Conservation (phyloP, 148 eudicot genomes). For the Amaranthus palmeri region DNA sequence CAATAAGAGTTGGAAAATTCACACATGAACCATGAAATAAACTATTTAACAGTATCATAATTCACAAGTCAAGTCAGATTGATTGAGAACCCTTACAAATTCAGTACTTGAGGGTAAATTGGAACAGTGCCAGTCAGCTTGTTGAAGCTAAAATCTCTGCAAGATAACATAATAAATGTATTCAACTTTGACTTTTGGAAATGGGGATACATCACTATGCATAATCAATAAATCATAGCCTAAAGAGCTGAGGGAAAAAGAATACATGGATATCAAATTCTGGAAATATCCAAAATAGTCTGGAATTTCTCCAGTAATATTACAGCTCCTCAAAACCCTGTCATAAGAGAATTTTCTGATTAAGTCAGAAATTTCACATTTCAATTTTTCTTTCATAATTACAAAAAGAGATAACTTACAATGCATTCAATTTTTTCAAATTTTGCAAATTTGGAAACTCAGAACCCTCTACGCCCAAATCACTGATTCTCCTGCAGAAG, state of each 20-base stretch:
- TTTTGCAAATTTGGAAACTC: not conserved
- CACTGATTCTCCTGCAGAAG: slow-evolving; percentile 4
- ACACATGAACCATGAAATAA: too few relatives aligned
- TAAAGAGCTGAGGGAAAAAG: not conserved
- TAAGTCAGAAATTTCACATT: too few relatives aligned
- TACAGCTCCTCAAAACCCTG: too few relatives aligned
- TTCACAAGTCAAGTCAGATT: not conserved
- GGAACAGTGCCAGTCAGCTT: not conserved
- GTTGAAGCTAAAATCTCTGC: not conserved
- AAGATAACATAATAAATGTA: too few relatives aligned
- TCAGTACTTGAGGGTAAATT: not conserved
- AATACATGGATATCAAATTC: not conserved
- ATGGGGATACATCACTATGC: not conserved
- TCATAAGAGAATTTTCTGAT: not conserved
- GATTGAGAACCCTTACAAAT: not conserved
- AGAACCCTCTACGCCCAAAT: not conserved
- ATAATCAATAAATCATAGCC: not conserved
- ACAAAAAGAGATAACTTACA: not conserved
- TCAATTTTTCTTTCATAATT: too few relatives aligned
- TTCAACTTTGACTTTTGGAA: not conserved
- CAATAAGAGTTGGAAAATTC: too few relatives aligned
- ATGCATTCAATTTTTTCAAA: not conserved
- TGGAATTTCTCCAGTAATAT: too few relatives aligned
- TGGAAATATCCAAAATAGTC: too few relatives aligned
- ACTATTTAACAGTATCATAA: not conserved